These are phyloP conservation scores for Pyrus communis DNA, from an alignment of 306 rosid genomes.

Conservation along the genomic window DNA sequence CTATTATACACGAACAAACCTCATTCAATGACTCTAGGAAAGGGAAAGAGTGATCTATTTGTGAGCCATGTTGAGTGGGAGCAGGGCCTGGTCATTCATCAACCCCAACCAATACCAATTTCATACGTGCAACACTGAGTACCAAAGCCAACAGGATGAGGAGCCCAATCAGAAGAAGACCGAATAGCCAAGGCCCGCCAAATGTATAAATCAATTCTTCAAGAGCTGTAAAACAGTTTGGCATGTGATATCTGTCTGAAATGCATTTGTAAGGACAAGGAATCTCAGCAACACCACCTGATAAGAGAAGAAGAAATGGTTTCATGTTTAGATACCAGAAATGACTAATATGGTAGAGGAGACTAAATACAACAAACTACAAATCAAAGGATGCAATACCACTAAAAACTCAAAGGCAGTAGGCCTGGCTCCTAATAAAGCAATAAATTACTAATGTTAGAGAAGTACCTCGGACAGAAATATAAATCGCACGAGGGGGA, in stretches of 20 bases:
- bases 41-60: constrained; percentile 96
- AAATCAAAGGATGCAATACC: neutral
- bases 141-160: constrained; percentile 85
- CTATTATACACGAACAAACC: constrained; percentile 27
- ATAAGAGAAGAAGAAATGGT: constrained; percentile 1
- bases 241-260: constrained; percentile 96
- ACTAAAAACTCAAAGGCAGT: neutral
- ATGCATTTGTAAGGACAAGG: constrained; percentile 93
- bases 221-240: constrained; percentile 85
- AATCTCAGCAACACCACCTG: constrained; percentile 79
- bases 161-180: constrained; percentile 76
- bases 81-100: constrained; percentile 89
- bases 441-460: constrained; percentile 10
- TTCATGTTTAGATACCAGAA: neutral
- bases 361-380: neutral
- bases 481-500: constrained; percentile 74
- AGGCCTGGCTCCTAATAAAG: neutral
- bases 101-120: constrained; percentile 86
- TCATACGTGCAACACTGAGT: constrained; percentile 91
- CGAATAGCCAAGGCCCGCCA: constrained; percentile 98
- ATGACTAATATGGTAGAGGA: constrained; percentile 2
- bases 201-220: constrained; percentile 93
- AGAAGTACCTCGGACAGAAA: constrained; percentile 72
- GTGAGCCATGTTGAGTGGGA: constrained; percentile 95
- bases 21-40: constrained; percentile 95